Conservation (phyloP, 2,329 filamentous ascomycete genomes). For the Apiospora pterosperma region DNA sequence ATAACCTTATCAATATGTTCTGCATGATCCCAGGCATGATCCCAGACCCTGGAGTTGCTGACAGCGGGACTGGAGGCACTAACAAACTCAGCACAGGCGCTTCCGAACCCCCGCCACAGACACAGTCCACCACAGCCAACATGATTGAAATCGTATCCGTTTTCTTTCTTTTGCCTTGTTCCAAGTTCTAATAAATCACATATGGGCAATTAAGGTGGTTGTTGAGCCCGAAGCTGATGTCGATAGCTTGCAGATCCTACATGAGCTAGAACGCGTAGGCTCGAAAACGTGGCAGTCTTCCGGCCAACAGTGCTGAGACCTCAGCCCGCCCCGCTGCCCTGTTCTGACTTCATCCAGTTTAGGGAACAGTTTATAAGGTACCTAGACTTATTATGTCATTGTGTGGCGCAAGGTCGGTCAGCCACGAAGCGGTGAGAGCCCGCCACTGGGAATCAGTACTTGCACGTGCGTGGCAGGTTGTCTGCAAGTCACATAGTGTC, state of each 20-base stretch:
- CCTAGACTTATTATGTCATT: not conserved
- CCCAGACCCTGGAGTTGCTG: not conserved
- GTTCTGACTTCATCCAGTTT: not conserved
- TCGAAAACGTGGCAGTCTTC: not conserved
- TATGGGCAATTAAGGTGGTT: not conserved
- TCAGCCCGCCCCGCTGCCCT: not conserved
- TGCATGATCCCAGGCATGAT: not conserved
- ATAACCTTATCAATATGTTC: slow-evolving; percentile 1
- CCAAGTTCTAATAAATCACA: too few relatives aligned
- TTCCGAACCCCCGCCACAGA: not conserved
- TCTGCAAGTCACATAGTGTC: too few relatives aligned
- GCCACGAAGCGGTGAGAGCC: not conserved
- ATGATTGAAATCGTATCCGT: too few relatives aligned
- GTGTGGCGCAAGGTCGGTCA: not conserved
- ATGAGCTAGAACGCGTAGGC: not conserved
- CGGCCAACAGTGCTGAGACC: not conserved
- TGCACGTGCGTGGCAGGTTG: too few relatives aligned
- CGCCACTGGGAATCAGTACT: too few relatives aligned
- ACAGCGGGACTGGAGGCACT: not conserved
- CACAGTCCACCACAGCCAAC: not conserved
- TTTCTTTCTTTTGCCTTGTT: too few relatives aligned
- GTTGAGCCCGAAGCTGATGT: not conserved
- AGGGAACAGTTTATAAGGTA: not conserved
- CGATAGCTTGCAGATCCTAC: not conserved
- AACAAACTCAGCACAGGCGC: not conserved